Evolutionary conservation across 371 early-diverging fungal species (phyloP).

Genomic region (Phascolomyces articulosus): DNA sequence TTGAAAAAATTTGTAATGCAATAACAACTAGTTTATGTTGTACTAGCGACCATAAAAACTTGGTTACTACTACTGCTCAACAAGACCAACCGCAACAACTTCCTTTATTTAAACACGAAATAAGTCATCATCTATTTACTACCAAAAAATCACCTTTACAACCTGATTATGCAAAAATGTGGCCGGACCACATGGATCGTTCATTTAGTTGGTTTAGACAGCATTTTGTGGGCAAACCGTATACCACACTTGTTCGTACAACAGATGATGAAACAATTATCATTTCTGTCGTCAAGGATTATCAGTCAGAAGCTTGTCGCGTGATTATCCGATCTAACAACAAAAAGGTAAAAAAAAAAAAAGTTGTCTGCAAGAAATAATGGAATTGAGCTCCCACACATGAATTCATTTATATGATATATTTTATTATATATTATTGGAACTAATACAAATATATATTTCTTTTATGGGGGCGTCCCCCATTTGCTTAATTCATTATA

Average conservation of each 20-base stretch:
- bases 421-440: no score
- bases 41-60: not conserved
- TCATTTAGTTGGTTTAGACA: slow-evolving; percentile 24
- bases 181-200: slow-evolving; percentile 27
- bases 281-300: slow-evolving; percentile 21
- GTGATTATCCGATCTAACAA: slow-evolving; percentile 34
- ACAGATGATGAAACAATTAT: slow-evolving; percentile 13
- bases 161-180: slow-evolving; percentile 16
- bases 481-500: slow-evolving; percentile 4
- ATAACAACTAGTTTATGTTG: not conserved
- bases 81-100: not conserved
- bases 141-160: not conserved
- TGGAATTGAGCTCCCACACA: slow-evolving; percentile 19
- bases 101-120: not conserved
- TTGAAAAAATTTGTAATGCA: not conserved
- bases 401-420: no score
- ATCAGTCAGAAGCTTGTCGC: slow-evolving; percentile 23
- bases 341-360: slow-evolving; percentile 8
- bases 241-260: slow-evolving; percentile 20
- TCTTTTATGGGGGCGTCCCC: no score
- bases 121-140: not conserved
- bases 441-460: no score
- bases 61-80: not conserved
- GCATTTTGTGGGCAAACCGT: slow-evolving; percentile 28
- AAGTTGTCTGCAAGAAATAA: slow-evolving; percentile 13